Evolutionary conservation across 352 stramenopile genomes (phyloP).

Genomic region (Pythium aphanidermatum): DNA sequence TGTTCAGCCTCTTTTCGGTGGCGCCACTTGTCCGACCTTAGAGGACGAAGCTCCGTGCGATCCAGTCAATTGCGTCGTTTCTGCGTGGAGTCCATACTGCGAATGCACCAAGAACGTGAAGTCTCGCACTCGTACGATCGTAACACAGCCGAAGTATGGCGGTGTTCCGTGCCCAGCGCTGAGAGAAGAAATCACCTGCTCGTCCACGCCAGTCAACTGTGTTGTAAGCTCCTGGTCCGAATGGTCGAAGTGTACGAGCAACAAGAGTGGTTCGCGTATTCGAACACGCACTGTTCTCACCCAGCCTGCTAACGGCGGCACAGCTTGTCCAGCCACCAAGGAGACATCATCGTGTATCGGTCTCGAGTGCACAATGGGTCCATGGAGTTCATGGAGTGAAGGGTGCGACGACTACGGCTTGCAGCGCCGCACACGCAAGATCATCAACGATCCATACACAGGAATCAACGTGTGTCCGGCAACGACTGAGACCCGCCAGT

Average conservation of each 20-base stretch:
- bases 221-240: slow-evolving; percentile 17
- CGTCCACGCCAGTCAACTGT: slow-evolving; percentile 19
- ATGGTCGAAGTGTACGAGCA: slow-evolving; percentile 24
- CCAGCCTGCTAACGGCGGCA: slow-evolving; percentile 22
- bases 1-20: slow-evolving; percentile 27
- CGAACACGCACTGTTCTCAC: slow-evolving; percentile 25
- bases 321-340: slow-evolving; percentile 12
- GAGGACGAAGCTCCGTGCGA: slow-evolving; percentile 30
- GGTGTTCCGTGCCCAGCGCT: slow-evolving; percentile 26
- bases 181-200: slow-evolving; percentile 12
- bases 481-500: slow-evolving; percentile 22
- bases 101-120: slow-evolving; percentile 34
- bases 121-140: slow-evolving; percentile 31
- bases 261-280: slow-evolving; percentile 6
- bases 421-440: slow-evolving; percentile 26
- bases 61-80: slow-evolving; percentile 41
- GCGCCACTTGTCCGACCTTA: slow-evolving; percentile 22
- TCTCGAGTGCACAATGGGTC: slow-evolving; percentile 23
- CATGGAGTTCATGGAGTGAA: slow-evolving; percentile 21
- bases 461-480: slow-evolving; percentile 20
- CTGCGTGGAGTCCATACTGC: slow-evolving; percentile 36
- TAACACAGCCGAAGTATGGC: slow-evolving; percentile 29
- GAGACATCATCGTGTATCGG: slow-evolving; percentile 19
- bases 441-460: slow-evolving; percentile 27
- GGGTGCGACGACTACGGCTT: slow-evolving; percentile 29